Evolutionary conservation across 805 yeast species (phyloP).

Genomic region (Kodamaea kakaduensis): DNA sequence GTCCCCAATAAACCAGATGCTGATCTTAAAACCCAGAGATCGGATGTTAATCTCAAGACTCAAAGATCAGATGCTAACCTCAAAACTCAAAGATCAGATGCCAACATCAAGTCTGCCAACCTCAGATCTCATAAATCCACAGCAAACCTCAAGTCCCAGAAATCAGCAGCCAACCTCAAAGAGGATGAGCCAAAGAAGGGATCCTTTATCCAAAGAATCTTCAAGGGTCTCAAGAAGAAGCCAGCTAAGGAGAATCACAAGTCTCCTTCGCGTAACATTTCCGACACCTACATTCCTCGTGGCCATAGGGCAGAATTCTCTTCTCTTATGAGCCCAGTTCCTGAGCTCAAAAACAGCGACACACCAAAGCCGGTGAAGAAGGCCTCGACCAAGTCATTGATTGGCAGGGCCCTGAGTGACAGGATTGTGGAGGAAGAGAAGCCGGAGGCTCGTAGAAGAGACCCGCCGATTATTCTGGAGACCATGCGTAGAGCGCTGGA

Average conservation of each 20-base stretch:
- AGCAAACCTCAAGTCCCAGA: no score
- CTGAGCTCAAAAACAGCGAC: constrained; percentile 14
- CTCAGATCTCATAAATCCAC: no score
- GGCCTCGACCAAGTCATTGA: not conserved
- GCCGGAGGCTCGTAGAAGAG: not conserved
- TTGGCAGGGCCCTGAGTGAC: not conserved
- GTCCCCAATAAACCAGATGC: no score
- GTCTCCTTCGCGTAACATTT: constrained; percentile 10
- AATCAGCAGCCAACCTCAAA: no score
- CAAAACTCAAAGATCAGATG: no score
- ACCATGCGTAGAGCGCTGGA: no score
- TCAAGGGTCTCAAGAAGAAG: constrained; percentile 9
- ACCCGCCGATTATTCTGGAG: no score
- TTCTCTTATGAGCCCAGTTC: constrained; percentile 22
- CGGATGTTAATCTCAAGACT: no score
- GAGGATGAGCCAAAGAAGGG: no score
- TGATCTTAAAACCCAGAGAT: no score
- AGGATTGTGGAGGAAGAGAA: not conserved
- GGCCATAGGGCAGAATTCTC: constrained; percentile 22
- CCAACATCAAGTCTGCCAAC: no score
- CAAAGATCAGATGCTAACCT: no score
- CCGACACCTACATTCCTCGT: constrained; percentile 21
- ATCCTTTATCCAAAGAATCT: constrained; percentile 10
- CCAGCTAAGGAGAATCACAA: not conserved
- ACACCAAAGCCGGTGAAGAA: not conserved